phyloP scores from a whole-genome alignment of 495 filamentous ascomycete species.

The Aspergillus asperescens region DNA sequence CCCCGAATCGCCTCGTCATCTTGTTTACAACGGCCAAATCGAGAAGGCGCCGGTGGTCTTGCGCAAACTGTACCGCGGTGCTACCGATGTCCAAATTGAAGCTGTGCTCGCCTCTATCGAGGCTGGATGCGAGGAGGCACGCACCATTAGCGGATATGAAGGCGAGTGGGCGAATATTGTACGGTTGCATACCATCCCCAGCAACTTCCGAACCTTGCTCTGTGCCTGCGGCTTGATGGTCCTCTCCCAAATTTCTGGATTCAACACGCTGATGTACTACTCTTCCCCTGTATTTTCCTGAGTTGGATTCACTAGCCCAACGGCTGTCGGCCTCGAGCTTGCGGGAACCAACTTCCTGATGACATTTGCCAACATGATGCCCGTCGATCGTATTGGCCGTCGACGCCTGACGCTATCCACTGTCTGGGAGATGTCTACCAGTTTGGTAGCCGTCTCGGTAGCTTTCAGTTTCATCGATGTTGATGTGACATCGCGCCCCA shows the following conservation, averaged over 20 bases:
- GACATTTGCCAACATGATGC: constrained; percentile 46
- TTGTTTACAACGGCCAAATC: constrained; percentile 39
- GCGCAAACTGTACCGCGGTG: constrained; percentile 33
- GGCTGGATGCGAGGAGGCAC: constrained; percentile 34
- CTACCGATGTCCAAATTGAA: constrained; percentile 33
- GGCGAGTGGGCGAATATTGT: constrained; percentile 37
- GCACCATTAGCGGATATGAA: constrained; percentile 29
- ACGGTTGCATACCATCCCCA: constrained; percentile 42
- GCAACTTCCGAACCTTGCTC: constrained; percentile 46
- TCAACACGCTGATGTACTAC: constrained; percentile 50
- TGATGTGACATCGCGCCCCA: constrained; percentile 25
- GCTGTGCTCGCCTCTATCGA: constrained; percentile 34
- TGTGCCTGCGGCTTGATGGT: constrained; percentile 48
- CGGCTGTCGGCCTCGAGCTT: constrained; percentile 39
- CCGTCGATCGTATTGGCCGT: constrained; percentile 47
- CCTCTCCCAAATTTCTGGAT: constrained; percentile 43
- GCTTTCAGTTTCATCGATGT: constrained; percentile 49
- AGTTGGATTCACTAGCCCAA: constrained; percentile 48
- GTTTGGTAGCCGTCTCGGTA: constrained; percentile 31
- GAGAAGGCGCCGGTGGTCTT: constrained; percentile 39
- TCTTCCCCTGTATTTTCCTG: constrained; percentile 48
- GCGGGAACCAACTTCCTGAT: constrained; percentile 52
- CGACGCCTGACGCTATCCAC: constrained; percentile 46
- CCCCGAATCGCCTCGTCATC: constrained; percentile 50
- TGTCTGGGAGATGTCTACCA: constrained; percentile 41